Evolutionary conservation across 2,329 filamentous ascomycete species (phyloP).

Genomic region (Cordyceps cicadae): DNA sequence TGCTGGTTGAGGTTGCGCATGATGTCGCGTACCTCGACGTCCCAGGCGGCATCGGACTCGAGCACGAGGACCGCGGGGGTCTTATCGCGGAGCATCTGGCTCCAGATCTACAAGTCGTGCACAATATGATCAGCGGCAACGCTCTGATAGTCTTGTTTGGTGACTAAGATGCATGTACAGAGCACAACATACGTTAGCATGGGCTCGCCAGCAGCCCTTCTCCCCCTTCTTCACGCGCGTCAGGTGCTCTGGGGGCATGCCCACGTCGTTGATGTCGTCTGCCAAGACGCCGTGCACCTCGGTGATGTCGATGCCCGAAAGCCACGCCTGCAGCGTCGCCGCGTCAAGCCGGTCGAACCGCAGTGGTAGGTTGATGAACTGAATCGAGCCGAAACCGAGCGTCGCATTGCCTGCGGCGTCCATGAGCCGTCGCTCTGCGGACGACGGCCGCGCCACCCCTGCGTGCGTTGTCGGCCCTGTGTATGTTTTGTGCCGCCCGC

Average conservation of each 20-base stretch:
- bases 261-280: slow-evolving; percentile 17
- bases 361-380: slow-evolving; percentile 17
- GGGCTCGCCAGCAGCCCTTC: slow-evolving; percentile 21
- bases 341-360: slow-evolving; percentile 22
- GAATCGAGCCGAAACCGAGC: slow-evolving; percentile 16
- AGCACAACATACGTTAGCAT: slow-evolving; percentile 19
- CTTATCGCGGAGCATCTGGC: slow-evolving; percentile 17
- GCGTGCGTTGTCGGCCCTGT: background rate
- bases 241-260: slow-evolving; percentile 19
- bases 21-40: slow-evolving; percentile 19
- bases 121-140: too few species aligned
- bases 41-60: slow-evolving; percentile 23
- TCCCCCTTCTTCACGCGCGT: slow-evolving; percentile 15
- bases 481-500: background rate
- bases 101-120: slow-evolving; percentile 18
- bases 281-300: slow-evolving; percentile 17
- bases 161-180: background rate
- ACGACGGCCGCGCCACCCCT: background rate
- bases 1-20: slow-evolving; percentile 18
- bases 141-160: background rate
- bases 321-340: slow-evolving; percentile 20
- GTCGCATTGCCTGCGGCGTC: slow-evolving; percentile 19
- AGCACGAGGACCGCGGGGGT: slow-evolving; percentile 19
- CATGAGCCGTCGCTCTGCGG: background rate
- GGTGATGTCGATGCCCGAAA: slow-evolving; percentile 19